Percentiles rank a stretch among this genome's conserved stretches.
These are phyloP conservation scores for Paradendryphiella salina DNA, from an alignment of 2,329 filamentous ascomycete genomes.

Conservation along the genomic window DNA sequence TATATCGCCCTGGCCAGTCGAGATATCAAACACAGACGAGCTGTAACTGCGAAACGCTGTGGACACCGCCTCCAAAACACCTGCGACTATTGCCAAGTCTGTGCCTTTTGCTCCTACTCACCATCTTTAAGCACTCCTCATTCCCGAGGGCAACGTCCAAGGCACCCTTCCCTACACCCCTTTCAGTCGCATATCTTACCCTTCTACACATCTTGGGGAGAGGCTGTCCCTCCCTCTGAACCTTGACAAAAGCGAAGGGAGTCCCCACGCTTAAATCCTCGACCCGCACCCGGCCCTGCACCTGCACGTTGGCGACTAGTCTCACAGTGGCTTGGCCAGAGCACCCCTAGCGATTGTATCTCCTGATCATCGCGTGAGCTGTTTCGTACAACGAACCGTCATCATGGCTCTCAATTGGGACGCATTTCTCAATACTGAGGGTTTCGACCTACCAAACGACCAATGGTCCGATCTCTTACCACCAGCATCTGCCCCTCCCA, in stretches of 20 bases:
- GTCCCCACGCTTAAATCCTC: slow-evolving; percentile 32
- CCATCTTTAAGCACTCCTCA: slow-evolving; percentile 23
- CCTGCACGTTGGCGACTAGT: slow-evolving; percentile 27
- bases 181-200: not conserved
- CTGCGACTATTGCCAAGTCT: slow-evolving; percentile 22
- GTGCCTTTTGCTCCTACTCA: slow-evolving; percentile 22
- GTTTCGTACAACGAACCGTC: slow-evolving; percentile 34
- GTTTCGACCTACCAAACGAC: slow-evolving; percentile 44
- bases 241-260: slow-evolving; percentile 14
- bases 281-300: slow-evolving; percentile 21
- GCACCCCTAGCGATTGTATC: slow-evolving; percentile 32
- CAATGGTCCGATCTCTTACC: slow-evolving; percentile 45
- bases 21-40: slow-evolving; percentile 5
- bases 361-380: slow-evolving; percentile 47
- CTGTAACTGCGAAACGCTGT: slow-evolving; percentile 5
- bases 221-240: slow-evolving; percentile 1
- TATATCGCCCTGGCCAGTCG: slow-evolving; percentile 10
- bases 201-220: slow-evolving; percentile 1
- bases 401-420: slow-evolving; percentile 48
- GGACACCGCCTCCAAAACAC: slow-evolving; percentile 9
- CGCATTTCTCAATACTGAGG: slow-evolving; percentile 44
- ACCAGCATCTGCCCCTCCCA: slow-evolving; percentile 30
- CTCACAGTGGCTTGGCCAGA: slow-evolving; percentile 31
- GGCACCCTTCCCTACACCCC: slow-evolving; percentile 3
- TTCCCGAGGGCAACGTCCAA: not conserved